Conservation (phyloP, 1,284 basidiomycete genomes). For the Puccinia polysora region DNA sequence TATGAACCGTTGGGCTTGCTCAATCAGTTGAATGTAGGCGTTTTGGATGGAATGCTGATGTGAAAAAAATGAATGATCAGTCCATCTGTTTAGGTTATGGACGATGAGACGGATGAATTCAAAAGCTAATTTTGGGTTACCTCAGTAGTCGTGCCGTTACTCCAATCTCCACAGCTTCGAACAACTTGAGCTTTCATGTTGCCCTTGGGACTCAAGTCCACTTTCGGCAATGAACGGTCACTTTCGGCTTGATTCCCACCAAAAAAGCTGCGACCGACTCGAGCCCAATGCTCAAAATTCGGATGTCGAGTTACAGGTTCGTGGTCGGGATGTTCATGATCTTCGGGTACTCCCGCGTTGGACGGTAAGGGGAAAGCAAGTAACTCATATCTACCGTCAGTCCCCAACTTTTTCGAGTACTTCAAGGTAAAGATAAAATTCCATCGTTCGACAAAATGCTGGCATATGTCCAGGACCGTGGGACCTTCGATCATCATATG, state of each 20-base stretch:
- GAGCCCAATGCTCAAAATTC: slow-evolving; percentile 62
- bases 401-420: slow-evolving; percentile 55
- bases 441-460: slow-evolving; percentile 86
- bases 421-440: slow-evolving; percentile 56
- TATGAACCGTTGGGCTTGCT: slow-evolving; percentile 76
- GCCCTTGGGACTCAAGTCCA: slow-evolving; percentile 43
- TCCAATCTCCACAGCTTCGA: slow-evolving; percentile 82
- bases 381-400: slow-evolving; percentile 60
- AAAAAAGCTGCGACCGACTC: slow-evolving; percentile 27
- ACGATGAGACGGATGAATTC: neutral
- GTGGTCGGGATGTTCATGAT: slow-evolving; percentile 59
- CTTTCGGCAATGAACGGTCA: slow-evolving; percentile 25
- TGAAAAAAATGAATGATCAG: neutral
- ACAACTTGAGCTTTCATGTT: slow-evolving; percentile 66
- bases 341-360: slow-evolving; percentile 59
- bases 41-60: slow-evolving; percentile 51
- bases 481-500: slow-evolving; percentile 75
- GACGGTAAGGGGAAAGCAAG: slow-evolving; percentile 76
- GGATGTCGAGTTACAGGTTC: slow-evolving; percentile 60
- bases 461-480: slow-evolving; percentile 76
- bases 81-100: too few relatives aligned
- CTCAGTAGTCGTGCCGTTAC: slow-evolving; percentile 71
- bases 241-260: slow-evolving; percentile 13
- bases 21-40: slow-evolving; percentile 71
- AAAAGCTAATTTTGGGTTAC: slow-evolving; percentile 12